Evolutionary conservation across 345 rosid genomes (phyloP).

Genomic region (Populus deltoides): DNA sequence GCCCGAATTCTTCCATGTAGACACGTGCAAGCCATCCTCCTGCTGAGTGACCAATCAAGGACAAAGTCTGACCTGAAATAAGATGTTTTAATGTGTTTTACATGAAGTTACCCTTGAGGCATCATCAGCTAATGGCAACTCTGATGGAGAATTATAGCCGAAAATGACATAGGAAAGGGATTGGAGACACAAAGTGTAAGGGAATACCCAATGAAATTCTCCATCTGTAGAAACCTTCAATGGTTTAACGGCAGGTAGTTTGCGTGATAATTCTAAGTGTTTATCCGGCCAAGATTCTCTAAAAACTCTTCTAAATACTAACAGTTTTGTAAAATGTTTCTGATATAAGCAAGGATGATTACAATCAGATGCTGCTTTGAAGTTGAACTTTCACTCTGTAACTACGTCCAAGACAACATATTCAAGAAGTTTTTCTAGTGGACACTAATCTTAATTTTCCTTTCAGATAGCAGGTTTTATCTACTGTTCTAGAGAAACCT

Average conservation of each 20-base stretch:
- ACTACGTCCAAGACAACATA: no score
- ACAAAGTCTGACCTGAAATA: conserved; percentile 52
- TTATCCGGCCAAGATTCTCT: no score
- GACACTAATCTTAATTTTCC: no score
- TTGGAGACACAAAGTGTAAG: not conserved
- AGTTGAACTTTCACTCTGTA: no score
- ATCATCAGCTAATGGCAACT: not conserved
- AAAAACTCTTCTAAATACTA: not conserved
- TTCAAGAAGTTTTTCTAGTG: no score
- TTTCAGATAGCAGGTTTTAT: no score
- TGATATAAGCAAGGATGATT: no score
- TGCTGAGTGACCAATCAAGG: conserved; percentile 91
- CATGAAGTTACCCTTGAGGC: not conserved
- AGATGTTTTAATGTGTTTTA: conserved; percentile 11
- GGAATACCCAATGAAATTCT: not conserved
- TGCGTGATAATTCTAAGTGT: not conserved
- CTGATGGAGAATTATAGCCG: not conserved
- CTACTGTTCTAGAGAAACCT: no score
- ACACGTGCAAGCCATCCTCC: conserved; percentile 99
- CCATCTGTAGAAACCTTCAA: not conserved
- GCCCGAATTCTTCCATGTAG: conserved; percentile 78
- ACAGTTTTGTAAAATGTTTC: no score
- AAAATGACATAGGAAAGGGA: not conserved
- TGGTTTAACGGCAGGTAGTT: not conserved
- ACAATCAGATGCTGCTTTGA: no score